These are phyloP conservation scores for Grosmannia clavigera DNA, from an alignment of 2,329 filamentous ascomycete genomes.

Conservation along the genomic window DNA sequence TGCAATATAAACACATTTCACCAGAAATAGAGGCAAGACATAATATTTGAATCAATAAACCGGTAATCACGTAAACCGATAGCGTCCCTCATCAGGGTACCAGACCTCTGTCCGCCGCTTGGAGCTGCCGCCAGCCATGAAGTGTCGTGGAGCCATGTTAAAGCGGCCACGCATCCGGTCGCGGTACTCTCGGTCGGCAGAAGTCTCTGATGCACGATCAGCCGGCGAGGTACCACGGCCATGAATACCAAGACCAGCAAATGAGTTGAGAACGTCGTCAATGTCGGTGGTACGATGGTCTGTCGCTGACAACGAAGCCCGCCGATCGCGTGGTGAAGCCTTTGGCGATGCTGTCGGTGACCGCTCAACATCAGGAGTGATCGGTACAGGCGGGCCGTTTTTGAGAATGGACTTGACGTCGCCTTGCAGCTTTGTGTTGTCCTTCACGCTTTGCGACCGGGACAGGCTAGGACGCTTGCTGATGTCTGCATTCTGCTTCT, in stretches of 20 bases:
- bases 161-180: slow-evolving; percentile 15
- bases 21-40: background rate
- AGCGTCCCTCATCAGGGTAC: slow-evolving; percentile 11
- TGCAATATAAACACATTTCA: background rate
- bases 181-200: slow-evolving; percentile 9
- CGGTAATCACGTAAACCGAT: slow-evolving; percentile 8
- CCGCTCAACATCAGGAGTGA: background rate
- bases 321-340: background rate
- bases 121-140: slow-evolving; percentile 10
- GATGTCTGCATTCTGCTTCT: slow-evolving; percentile 20
- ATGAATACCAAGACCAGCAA: slow-evolving; percentile 9
- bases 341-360: background rate
- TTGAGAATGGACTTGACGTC: slow-evolving; percentile 21
- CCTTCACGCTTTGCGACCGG: slow-evolving; percentile 7
- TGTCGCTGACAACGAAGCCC: background rate
- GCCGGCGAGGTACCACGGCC: background rate
- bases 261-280: slow-evolving; percentile 1
- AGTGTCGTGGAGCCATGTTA: slow-evolving; percentile 11
- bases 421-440: slow-evolving; percentile 8
- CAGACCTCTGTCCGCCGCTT: slow-evolving; percentile 15
- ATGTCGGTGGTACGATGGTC: background rate
- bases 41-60: background rate
- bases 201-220: background rate
- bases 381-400: slow-evolving; percentile 8
- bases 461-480: slow-evolving; percentile 14